Evolutionary conservation across 1,139 yeast species (phyloP).

Genomic region (Schizosaccharomyces versatilis): DNA sequence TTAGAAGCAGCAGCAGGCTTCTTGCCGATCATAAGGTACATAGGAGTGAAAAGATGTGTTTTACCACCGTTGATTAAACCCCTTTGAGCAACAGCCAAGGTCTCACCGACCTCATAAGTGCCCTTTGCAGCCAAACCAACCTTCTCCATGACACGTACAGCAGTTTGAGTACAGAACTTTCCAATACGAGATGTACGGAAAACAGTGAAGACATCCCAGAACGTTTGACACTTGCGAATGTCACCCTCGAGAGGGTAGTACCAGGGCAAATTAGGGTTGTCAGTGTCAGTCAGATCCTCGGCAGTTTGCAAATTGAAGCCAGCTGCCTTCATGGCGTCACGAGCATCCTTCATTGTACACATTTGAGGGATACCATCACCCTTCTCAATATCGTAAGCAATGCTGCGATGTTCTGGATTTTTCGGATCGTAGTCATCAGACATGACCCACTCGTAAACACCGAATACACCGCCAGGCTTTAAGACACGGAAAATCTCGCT

Average conservation of each 20-base stretch:
- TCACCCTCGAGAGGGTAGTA: constrained; percentile 92
- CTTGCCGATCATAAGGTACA: constrained; percentile 22
- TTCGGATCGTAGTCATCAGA: constrained; percentile 76
- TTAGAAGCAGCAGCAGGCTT: constrained; percentile 12
- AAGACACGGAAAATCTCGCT: constrained; percentile 82
- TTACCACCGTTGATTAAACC: constrained; percentile 85
- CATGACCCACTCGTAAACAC: constrained; percentile 98
- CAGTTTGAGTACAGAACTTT: constrained; percentile 60
- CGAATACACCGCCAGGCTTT: constrained; percentile 93
- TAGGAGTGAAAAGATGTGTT: constrained; percentile 43
- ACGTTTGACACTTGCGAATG: constrained; percentile 60
- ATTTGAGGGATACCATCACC: constrained; percentile 98
- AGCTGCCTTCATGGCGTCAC: constrained; percentile 59
- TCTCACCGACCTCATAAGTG: constrained; percentile 69
- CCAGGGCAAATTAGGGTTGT: constrained; percentile 76
- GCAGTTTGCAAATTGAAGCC: constrained; percentile 66
- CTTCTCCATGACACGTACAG: constrained; percentile 61
- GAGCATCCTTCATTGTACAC: constrained; percentile 71
- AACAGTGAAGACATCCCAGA: constrained; percentile 60
- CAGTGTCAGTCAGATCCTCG: constrained; percentile 61
- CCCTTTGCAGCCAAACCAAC: constrained; percentile 85
- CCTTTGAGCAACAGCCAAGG: constrained; percentile 91
- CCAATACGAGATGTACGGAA: constrained; percentile 79
- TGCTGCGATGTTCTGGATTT: constrained; percentile 76
- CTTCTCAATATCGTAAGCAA: constrained; percentile 89